Base-by-base conservation (phyloP, 306 rosid genomes). In the Sechiopsis laciniata region DNA sequence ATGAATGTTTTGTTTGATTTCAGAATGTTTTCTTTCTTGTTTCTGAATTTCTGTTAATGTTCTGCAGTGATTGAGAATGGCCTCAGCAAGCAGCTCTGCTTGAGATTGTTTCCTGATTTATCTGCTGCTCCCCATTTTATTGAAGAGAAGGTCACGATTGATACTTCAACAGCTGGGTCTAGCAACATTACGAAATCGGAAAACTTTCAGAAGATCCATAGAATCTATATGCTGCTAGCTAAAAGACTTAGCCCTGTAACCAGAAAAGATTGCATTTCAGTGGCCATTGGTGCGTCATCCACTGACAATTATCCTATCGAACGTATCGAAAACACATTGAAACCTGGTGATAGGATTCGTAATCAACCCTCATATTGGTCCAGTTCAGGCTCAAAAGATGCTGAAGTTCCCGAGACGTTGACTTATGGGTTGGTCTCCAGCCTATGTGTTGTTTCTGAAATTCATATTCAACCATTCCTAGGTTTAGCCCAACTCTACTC, bases 11-110 rank as follows among this genome's bases (percentile, higher is more conserved):
- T 40, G 66, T 29, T 40, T 54, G 55, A 48, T 4, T 20, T 75
- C 68, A 71, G 60, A 65, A 10, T 66, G 55, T 20, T 45, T 50
- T 55, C 61, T 29, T 78, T 55, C 74, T 81, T 80, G 20, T 63
- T 19, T 35, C 15, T 73, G 16, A 65, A 77, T 32, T 40, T 78
- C 76, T 77, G 46, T 72, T 64, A 35, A 73, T 71, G 45, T 79
- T 87, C 40, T 85, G 86, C 86, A 89, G 92, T 89, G 66, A 72
- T 89, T 76, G 84, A 85, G 80, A 71, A 87, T 73, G 79, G 78
- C 65, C 80, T 87, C 60, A 76, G 80, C 80, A 84, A 77, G 78
- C 75, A 84, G 71, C 92, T 85, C 64, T 89, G 81, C 85, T 73
- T 89, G 75, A 85, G 76, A 77, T 69, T 19, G 81, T 78, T 85